A percentile compares a stretch with the other conserved stretches of the same genome.
These are phyloP conservation scores for Mimosa bimucronata DNA, from an alignment of 306 rosid genomes.

Conservation along the genomic window DNA sequence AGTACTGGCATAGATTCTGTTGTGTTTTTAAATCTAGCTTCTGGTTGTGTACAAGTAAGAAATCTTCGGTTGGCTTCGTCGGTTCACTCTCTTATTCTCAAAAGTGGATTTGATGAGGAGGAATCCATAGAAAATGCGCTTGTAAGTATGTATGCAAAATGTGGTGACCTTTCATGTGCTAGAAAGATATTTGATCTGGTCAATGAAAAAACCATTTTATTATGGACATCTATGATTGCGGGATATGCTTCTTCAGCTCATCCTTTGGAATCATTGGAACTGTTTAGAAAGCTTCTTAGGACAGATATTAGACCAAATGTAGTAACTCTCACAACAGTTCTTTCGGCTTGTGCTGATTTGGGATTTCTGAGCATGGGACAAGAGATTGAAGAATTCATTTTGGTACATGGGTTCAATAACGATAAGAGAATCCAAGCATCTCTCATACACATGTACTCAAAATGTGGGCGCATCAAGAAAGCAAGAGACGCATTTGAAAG, in stretches of 20 bases:
- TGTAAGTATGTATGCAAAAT: constrained; percentile 60
- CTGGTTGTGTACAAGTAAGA: constrained; percentile 38
- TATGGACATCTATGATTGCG: constrained; percentile 67
- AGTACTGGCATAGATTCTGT: constrained; percentile 40
- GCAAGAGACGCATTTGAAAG: constrained; percentile 56
- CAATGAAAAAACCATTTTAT: constrained; percentile 47
- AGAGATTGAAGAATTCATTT: constrained; percentile 67
- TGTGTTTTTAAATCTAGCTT: constrained; percentile 45
- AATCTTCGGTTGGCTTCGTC: constrained; percentile 43
- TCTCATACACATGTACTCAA: constrained; percentile 78
- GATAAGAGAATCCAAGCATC: constrained; percentile 63
- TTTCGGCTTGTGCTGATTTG: constrained; percentile 56
- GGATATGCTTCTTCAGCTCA: constrained; percentile 46
- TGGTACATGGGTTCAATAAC: constrained; percentile 46
- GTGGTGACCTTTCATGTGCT: constrained; percentile 50
- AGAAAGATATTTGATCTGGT: constrained; percentile 58
- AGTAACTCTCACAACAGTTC: constrained; percentile 41
- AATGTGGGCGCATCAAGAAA: constrained; percentile 58
- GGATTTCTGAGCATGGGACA: constrained; percentile 54
- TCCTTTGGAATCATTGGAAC: constrained; percentile 48
- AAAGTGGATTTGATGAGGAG: constrained; percentile 49
- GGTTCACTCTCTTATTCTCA: constrained; percentile 53
- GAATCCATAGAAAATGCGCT: constrained; percentile 53
- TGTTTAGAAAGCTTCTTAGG: constrained; percentile 40
- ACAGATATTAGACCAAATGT: constrained; percentile 45